phyloP scores from a whole-genome alignment of 352 stramenopile genomes.

The Phytophthora vignae region DNA sequence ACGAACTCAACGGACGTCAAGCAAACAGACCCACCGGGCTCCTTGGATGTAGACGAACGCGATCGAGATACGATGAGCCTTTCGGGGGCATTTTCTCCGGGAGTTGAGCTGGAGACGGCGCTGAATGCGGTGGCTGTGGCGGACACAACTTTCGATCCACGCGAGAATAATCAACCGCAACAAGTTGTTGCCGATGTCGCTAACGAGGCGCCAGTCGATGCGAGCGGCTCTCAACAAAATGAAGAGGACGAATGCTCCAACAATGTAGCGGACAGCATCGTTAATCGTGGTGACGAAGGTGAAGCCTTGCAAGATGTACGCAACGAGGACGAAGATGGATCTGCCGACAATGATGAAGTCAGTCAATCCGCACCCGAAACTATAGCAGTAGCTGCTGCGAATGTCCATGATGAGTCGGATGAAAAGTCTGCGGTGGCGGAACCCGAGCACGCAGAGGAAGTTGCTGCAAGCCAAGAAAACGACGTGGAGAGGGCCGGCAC shows the following conservation, averaged over 20 bases:
- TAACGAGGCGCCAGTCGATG: background rate
- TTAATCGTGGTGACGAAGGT: background rate
- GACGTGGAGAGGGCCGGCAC: background rate
- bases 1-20: background rate
- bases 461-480: background rate
- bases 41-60: slow-evolving; percentile 13
- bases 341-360: background rate
- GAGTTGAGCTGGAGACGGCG: slow-evolving; percentile 54
- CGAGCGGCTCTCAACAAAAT: background rate
- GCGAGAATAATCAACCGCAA: background rate
- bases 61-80: slow-evolving; percentile 36
- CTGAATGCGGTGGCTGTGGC: slow-evolving; percentile 40
- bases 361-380: background rate
- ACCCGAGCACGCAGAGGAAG: background rate
- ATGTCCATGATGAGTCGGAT: background rate
- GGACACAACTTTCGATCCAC: background rate
- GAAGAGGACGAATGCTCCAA: background rate
- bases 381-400: background rate
- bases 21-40: slow-evolving; percentile 7
- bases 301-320: background rate
- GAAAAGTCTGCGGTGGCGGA: background rate
- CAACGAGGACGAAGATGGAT: background rate
- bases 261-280: background rate
- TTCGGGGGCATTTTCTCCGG: slow-evolving; percentile 61
- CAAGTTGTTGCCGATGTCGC: background rate